Percentiles rank a stretch among this genome's conserved stretches.
phyloP scores from a whole-genome alignment of 2,329 filamentous ascomycete genomes.

The Balansia obtecta region DNA sequence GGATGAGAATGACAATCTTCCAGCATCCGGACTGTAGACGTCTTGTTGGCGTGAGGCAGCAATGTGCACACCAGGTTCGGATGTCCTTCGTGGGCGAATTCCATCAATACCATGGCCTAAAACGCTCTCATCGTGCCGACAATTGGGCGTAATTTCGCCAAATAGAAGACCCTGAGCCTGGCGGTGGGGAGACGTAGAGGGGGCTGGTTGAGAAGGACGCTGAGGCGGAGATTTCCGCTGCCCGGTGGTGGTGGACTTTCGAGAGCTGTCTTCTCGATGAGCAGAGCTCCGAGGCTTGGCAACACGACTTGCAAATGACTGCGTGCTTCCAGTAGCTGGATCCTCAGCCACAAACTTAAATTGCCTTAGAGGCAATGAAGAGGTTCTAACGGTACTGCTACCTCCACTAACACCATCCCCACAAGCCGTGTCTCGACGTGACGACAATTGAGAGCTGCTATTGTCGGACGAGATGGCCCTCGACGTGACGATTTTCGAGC shows the following conservation, averaged over 20 bases:
- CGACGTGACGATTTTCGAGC: neutral
- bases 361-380: constrained; percentile 28
- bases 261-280: constrained; percentile 21
- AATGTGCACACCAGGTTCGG: constrained; percentile 55
- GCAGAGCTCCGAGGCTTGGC: constrained; percentile 32
- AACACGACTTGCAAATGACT: constrained; percentile 49
- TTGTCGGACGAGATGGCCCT: neutral
- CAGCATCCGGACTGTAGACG: constrained; percentile 41
- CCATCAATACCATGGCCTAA: constrained; percentile 49
- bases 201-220: constrained; percentile 21
- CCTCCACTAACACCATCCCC: neutral
- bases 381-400: constrained; percentile 3
- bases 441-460: neutral
- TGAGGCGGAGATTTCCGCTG: constrained; percentile 20
- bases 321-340: constrained; percentile 38
- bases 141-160: constrained; percentile 56
- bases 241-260: constrained; percentile 22
- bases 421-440: constrained; percentile 8
- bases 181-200: constrained; percentile 20
- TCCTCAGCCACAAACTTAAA: constrained; percentile 36
- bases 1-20: constrained; percentile 53
- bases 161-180: constrained; percentile 50
- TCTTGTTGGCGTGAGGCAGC: constrained; percentile 38
- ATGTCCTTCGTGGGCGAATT: constrained; percentile 46
- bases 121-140: constrained; percentile 35